phyloP scores from a whole-genome alignment of 768 basidiomycete genomes.

The Serpula lacrymans region DNA sequence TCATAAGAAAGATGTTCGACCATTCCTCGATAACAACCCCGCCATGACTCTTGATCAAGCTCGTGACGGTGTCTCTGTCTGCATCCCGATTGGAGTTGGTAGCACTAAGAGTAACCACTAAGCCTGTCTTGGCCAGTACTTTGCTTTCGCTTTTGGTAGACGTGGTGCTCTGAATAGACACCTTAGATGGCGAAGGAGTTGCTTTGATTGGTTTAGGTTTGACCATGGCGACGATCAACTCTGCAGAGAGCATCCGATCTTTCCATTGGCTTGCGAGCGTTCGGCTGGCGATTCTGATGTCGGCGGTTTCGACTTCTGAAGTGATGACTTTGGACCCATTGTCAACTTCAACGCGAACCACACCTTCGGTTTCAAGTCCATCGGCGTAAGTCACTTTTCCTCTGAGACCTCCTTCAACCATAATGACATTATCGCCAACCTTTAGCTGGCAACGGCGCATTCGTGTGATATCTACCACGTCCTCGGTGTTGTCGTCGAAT shows the following conservation, averaged over 20 bases:
- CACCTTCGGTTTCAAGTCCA: conserved; percentile 23
- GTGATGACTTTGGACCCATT: conserved; percentile 26
- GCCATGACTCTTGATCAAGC: conserved; percentile 45
- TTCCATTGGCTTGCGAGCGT: conserved; percentile 51
- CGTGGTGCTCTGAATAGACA: conserved; percentile 37
- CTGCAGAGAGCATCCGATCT: conserved; percentile 43
- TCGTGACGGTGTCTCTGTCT: conserved; percentile 41
- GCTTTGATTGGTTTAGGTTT: conserved; percentile 31
- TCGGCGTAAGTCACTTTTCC: conserved; percentile 31
- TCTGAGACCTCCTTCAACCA: conserved; percentile 24
- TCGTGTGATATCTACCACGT: conserved; percentile 43
- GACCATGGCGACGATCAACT: conserved; percentile 41
- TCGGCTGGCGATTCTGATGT: conserved; percentile 50
- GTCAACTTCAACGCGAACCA: conserved; percentile 38
- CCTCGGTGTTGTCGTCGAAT: conserved; percentile 66
- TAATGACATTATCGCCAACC: conserved; percentile 55
- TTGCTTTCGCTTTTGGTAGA: conserved; percentile 28
- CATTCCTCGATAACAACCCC: conserved; percentile 65
- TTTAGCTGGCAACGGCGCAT: conserved; percentile 51
- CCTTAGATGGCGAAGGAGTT: conserved; percentile 48
- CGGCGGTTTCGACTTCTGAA: conserved; percentile 27
- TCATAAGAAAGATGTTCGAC: conserved; percentile 51
- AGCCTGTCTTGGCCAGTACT: conserved; percentile 44
- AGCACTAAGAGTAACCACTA: conserved; percentile 54
- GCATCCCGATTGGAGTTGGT: conserved; percentile 32